Base-by-base conservation (phyloP, 177 flowering plant genomes). In the Vitis hybrid region DNA sequence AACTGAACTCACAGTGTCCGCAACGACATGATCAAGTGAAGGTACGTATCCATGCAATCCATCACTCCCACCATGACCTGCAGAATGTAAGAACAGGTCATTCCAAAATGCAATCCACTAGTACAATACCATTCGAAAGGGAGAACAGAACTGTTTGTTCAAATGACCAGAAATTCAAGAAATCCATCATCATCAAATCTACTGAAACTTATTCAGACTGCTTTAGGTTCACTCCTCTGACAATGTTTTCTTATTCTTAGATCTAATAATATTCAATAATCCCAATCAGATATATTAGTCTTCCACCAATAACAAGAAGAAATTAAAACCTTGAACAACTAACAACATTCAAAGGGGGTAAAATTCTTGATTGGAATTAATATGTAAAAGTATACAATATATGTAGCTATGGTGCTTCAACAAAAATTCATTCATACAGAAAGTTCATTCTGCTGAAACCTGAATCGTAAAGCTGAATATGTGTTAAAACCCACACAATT, bases 61-160 rank as follows among this genome's bases (percentile, higher is more conserved):
- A 83, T 95, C 99, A 68, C 99, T 95, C 61, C 99, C 99, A 59
- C 99, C 99, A 74, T 95, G 99, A 72, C 99, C 99, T 95, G 73
- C 20, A 18, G 14, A 13, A 22, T 1, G 47, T 63, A 72, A 18
- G 8, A 67, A 50, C 14, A 60, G 60, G 14, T 2, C 14, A 68
- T 28, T 47, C 53, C 19, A 15, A 47, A 3, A 69, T 17, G 4
- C 1, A 60, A 60, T 3, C 72, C 15, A 52, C 22, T 7, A 58
- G 22, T 3, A 17, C 50, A 14, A 28, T 22, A 7, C 11, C 20
- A 28, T 28, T 28, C 0, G 31, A 28, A 28, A 28, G 31, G 31
- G 0, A 28, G 31, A 28, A 38, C 47, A 38, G 47, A 38, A 38
- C 47, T 38, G 47, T 38, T 5, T 8, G 9, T 38, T 38, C 47